Percentiles rank a stretch among this genome's conserved stretches.
Conservation (phyloP, 768 basidiomycete genomes). For the Suillus occidentalis region DNA sequence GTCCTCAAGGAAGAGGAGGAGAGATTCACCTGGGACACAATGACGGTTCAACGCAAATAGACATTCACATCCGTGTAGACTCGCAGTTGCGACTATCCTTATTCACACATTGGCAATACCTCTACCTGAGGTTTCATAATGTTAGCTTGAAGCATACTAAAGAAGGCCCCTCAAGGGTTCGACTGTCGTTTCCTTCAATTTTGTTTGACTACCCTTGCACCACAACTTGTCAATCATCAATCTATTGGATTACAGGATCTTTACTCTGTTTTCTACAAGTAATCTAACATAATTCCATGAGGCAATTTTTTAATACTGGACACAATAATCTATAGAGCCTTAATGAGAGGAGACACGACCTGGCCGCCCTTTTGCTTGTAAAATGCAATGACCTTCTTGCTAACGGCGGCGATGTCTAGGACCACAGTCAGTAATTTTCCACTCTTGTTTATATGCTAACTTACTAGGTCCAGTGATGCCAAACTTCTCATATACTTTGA, state of each 20-base stretch:
- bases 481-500: constrained; percentile 89
- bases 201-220: neutral
- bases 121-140: neutral
- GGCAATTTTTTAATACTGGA: neutral
- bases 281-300: neutral
- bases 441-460: constrained; percentile 26
- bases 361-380: constrained; percentile 78
- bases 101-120: constrained; percentile 11
- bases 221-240: neutral
- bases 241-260: constrained; percentile 16
- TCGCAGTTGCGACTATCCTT: constrained; percentile 13
- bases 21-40: constrained; percentile 77
- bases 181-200: neutral
- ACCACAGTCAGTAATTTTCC: constrained; percentile 10
- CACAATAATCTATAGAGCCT: constrained; percentile 51
- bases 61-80: constrained; percentile 30
- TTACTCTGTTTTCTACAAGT: constrained; percentile 13
- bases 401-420: constrained; percentile 72
- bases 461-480: constrained; percentile 76
- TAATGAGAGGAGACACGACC: constrained; percentile 73
- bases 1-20: constrained; percentile 78
- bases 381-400: constrained; percentile 85
- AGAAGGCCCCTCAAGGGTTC: neutral
- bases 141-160: neutral
- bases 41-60: constrained; percentile 71